phyloP scores from a whole-genome alignment of 306 rosid genomes.

The Cyclanthera cordifolia region DNA sequence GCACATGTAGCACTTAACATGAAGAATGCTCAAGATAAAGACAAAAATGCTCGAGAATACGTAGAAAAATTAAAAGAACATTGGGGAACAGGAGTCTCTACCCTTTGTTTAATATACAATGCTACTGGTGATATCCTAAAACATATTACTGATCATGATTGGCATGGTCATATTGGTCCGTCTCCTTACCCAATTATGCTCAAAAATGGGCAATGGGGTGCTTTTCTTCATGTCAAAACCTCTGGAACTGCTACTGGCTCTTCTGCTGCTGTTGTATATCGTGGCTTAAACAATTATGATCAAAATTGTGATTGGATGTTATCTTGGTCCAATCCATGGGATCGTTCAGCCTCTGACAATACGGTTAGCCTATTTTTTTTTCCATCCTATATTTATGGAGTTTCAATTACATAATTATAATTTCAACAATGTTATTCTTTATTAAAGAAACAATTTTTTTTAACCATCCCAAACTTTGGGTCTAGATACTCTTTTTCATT shows the following conservation, averaged over 20 bases:
- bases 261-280: not conserved
- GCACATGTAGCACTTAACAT: not conserved
- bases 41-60: not conserved
- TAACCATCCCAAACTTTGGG: no score
- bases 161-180: not conserved
- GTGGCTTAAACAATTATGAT: not conserved
- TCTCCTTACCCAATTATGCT: not conserved
- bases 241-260: not conserved
- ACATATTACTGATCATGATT: not conserved
- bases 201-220: conserved; percentile 17
- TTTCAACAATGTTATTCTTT: no score
- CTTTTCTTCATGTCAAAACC: not conserved
- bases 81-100: not conserved
- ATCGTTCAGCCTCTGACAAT: not conserved
- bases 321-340: not conserved
- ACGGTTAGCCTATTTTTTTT: not conserved
- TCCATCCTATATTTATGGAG: not conserved
- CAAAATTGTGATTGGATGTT: not conserved
- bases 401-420: no score
- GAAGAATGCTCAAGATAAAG: not conserved
- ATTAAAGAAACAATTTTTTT: no score
- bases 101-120: not conserved
- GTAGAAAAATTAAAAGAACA: not conserved
- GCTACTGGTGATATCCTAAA: not conserved
- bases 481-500: no score